A percentile compares a stretch with the other conserved stretches of the same genome.
Evolutionary conservation across 2,329 filamentous ascomycete species (phyloP).

Genomic region (Bipolaris cookei): DNA sequence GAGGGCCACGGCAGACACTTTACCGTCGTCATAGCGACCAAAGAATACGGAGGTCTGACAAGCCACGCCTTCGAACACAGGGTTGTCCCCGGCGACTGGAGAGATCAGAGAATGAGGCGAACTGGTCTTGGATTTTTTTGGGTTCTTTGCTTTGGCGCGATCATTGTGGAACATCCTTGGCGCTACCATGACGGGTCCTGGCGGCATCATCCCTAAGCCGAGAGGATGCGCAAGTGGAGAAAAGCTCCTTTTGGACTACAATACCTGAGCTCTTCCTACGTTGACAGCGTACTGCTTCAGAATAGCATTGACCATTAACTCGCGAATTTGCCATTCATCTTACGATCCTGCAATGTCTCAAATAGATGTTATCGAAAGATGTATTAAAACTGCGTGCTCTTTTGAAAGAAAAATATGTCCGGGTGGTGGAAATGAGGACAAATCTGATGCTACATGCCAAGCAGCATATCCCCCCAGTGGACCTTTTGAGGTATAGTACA

Average conservation of each 20-base stretch:
- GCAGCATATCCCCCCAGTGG: constrained; percentile 4
- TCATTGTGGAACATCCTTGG: background rate
- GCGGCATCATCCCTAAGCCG: background rate
- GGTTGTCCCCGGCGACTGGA: background rate
- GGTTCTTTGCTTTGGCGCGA: constrained; percentile 1
- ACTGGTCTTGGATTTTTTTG: background rate
- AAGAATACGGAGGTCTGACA: background rate
- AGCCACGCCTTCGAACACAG: background rate
- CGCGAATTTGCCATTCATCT: background rate
- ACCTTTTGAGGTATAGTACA: constrained; percentile 14
- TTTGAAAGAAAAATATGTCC: background rate
- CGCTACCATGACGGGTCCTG: constrained; percentile 3
- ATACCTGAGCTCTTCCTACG: constrained; percentile 8
- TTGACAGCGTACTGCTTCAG: background rate
- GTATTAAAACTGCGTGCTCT: constrained; percentile 10
- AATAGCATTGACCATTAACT: constrained; percentile 2
- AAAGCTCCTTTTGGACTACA: constrained; percentile 2
- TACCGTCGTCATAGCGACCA: background rate
- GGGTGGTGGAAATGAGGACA: constrained; percentile 1
- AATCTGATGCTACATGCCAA: constrained; percentile 1
- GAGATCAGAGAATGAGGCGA: background rate
- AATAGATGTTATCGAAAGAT: constrained; percentile 2
- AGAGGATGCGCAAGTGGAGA: background rate
- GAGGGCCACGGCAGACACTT: background rate
- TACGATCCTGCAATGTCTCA: background rate